Evolutionary conservation across 371 early-diverging fungal species (phyloP), one percentile per base, ranked within the genome.

Genomic region (Saksenaea vasiformis): DNA sequence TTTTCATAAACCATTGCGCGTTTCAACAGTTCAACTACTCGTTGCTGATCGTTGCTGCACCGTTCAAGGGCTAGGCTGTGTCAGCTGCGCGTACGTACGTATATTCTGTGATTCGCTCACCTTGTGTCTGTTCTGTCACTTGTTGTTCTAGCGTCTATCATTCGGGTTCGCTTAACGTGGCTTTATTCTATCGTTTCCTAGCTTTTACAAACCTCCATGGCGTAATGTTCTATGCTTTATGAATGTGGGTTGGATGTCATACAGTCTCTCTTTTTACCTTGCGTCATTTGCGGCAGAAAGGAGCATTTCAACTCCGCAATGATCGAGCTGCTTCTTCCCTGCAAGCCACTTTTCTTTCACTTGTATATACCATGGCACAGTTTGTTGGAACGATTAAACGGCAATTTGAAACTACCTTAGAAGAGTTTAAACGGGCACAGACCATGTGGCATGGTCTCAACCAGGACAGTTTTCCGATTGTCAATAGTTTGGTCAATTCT

Each of bases 381-480:
- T 63, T 58, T n/a, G 26, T 73, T 27, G 78, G 74, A 3, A 71
- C 81, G 1, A 53, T 76, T 27, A 74, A 72, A 60, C 66, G 81
- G 54, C 70, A 71, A 13, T 34, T 81, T 1, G 61, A 66, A 31
- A 66, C 77, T 2, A 22, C 74, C 10, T 56, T 81, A 15, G 67
- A 71, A 47, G 81, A 81, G 2, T 72, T 78, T 43, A 69, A 71
- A 34, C 71, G 73, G 24, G 57, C 78, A 22, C 63, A 75, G 7
- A 55, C 60, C 13, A 68, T 59, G 17, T 81, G 81, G 81, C 56
- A 74, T 13, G 78, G 78, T 53, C 62, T 81, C n/a, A 74, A 76
- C 51, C 53, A 65, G 2, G 75, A 81, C 51, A 70, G 68, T 2
- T 76, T 78, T 24, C 62, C 78, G 13, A 22, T 28, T 19, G 81